Evolutionary conservation across 2,329 filamentous ascomycete genomes (phyloP).

Genomic region (Cadophora sp.): DNA sequence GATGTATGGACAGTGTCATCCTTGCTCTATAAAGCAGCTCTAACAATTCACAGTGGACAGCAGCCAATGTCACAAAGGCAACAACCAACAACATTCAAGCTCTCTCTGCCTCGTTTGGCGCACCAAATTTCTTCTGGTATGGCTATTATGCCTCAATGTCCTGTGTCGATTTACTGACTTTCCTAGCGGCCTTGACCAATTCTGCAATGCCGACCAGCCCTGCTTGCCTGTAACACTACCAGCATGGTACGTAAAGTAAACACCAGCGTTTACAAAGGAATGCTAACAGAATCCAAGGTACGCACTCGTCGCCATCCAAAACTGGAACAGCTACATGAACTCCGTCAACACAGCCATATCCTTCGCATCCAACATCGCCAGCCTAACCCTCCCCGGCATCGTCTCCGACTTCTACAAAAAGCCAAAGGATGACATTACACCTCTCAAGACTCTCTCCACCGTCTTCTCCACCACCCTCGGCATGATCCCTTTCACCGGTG

Average conservation of each 20-base stretch:
- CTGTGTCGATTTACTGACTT: background rate
- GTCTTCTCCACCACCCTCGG: constrained; percentile 19
- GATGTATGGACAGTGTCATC: background rate
- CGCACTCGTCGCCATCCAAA: constrained; percentile 28
- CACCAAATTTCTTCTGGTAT: constrained; percentile 33
- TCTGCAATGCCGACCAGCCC: constrained; percentile 31
- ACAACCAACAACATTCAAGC: constrained; percentile 28
- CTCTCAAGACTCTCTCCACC: constrained; percentile 9
- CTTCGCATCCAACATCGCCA: constrained; percentile 23
- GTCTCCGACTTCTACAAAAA: constrained; percentile 25
- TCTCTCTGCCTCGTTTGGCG: constrained; percentile 23
- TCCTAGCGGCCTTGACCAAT: constrained; percentile 26
- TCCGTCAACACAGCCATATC: constrained; percentile 26
- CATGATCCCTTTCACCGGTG: constrained; percentile 24
- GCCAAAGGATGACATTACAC: constrained; percentile 24
- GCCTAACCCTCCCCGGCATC: constrained; percentile 17
- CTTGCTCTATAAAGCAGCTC: background rate
- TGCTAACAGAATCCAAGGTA: background rate
- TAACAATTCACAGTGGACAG: background rate
- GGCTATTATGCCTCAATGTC: too few relatives aligned
- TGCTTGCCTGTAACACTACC: constrained; percentile 28
- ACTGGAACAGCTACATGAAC: constrained; percentile 33
- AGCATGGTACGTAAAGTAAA: constrained; percentile 19
- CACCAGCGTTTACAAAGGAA: background rate
- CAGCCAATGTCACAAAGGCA: background rate